These are phyloP conservation scores for Aristolochia contorta DNA, from an alignment of 164 flowering plant species.

Conservation along the genomic window DNA sequence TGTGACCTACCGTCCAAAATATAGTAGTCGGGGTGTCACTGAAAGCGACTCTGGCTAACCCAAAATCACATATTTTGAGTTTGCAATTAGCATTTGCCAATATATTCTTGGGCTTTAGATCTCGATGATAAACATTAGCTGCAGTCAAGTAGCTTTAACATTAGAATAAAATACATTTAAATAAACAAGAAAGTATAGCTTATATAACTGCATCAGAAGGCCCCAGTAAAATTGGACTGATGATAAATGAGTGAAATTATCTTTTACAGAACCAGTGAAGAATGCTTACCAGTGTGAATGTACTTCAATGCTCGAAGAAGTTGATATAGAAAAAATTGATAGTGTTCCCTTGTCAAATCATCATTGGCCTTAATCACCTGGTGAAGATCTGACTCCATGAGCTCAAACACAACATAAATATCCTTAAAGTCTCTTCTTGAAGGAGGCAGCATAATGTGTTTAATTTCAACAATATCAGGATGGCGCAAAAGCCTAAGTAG, in stretches of 20 bases:
- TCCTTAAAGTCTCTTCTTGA: conserved; percentile 81
- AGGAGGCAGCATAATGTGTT: conserved; percentile 86
- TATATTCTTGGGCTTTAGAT: conserved; percentile 84
- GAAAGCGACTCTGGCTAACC: conserved; percentile 90
- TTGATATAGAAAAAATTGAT: conserved; percentile 92
- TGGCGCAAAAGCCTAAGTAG: conserved; percentile 79
- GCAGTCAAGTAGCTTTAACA: conserved; percentile 18
- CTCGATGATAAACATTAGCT: conserved; percentile 68
- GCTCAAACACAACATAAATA: conserved; percentile 90
- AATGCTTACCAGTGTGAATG: conserved; percentile 65
- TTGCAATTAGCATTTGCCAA: conserved; percentile 94
- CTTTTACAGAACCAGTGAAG: background rate
- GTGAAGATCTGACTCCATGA: conserved; percentile 94
- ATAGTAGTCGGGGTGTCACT: conserved; percentile 73
- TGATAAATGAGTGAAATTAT: too few relatives aligned
- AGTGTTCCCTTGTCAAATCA: conserved; percentile 76
- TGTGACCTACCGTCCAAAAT: conserved; percentile 72
- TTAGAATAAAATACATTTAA: conserved; percentile 11
- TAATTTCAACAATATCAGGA: conserved; percentile 92
- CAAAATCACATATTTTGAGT: conserved; percentile 90
- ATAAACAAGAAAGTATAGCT: background rate
- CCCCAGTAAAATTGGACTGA: background rate
- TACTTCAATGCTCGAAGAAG: conserved; percentile 80
- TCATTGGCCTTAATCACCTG: conserved; percentile 92
- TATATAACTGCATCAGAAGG: background rate